Conservation (phyloP, 345 rosid species). For the Garcia nutans region DNA sequence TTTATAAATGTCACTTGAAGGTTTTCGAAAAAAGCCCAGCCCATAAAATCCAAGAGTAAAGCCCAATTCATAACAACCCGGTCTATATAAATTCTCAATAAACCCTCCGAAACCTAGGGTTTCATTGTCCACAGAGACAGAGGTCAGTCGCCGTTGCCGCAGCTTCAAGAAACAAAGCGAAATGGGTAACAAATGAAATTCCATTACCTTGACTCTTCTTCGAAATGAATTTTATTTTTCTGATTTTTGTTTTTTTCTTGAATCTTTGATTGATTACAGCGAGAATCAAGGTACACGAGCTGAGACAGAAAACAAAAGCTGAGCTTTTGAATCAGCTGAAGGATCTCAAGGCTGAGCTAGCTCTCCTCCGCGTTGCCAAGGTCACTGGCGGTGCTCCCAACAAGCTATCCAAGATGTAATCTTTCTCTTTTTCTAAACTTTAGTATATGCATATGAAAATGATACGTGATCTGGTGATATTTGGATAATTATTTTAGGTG, state of each 20-base stretch:
- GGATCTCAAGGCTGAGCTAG: slow-evolving; percentile 63
- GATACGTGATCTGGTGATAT: neutral
- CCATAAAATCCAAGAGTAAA: neutral
- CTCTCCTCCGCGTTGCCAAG: slow-evolving; percentile 73
- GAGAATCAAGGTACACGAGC: slow-evolving; percentile 69
- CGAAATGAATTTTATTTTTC: neutral
- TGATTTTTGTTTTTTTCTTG: neutral
- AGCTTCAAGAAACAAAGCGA: neutral
- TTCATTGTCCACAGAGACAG: slow-evolving; percentile 3
- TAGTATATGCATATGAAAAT: neutral
- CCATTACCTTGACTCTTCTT: neutral
- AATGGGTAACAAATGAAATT: slow-evolving; percentile 12
- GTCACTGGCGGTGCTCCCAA: slow-evolving; percentile 74
- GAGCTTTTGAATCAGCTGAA: slow-evolving; percentile 58
- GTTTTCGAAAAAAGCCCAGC: neutral
- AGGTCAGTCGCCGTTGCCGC: slow-evolving; percentile 6
- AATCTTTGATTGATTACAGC: slow-evolving; percentile 32
- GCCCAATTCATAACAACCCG: neutral
- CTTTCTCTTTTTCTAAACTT: neutral
- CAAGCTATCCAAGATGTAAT: slow-evolving; percentile 66
- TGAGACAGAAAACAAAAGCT: slow-evolving; percentile 52
- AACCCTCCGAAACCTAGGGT: slow-evolving; percentile 22
- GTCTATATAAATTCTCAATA: neutral
- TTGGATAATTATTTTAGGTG: neutral
- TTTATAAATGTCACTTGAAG: no score